A percentile compares a stretch with the other conserved stretches of the same genome.
Conservation (phyloP, 2,329 filamentous ascomycete genomes). For the Colletotrichum plurivorum region DNA sequence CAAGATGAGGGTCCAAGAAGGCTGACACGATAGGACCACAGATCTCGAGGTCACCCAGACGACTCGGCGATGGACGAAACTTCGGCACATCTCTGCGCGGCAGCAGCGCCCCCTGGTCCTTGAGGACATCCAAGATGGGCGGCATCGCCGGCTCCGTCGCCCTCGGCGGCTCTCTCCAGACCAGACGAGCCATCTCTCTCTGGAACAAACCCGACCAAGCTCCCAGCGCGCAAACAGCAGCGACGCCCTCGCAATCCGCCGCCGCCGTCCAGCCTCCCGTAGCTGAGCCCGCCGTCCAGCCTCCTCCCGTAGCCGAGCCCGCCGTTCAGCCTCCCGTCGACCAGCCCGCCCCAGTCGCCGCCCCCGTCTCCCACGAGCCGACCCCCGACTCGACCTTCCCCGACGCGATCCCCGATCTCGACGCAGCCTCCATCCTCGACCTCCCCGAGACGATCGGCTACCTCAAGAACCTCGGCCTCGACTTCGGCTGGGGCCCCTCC, state of each 20-base stretch:
- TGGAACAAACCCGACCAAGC: slow-evolving; percentile 40
- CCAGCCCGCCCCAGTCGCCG: slow-evolving; percentile 36
- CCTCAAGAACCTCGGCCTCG: slow-evolving; percentile 84
- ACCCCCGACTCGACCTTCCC: slow-evolving; percentile 13
- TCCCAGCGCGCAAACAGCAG: slow-evolving; percentile 9
- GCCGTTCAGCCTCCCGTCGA: slow-evolving; percentile 2
- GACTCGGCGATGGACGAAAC: slow-evolving; percentile 51
- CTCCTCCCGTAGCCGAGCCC: neutral
- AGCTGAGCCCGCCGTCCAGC: neutral
- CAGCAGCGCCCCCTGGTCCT: slow-evolving; percentile 21
- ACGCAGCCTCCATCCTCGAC: slow-evolving; percentile 63
- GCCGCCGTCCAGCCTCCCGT: slow-evolving; percentile 12
- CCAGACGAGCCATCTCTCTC: slow-evolving; percentile 37
- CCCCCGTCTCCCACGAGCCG: slow-evolving; percentile 51
- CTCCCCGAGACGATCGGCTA: slow-evolving; percentile 86
- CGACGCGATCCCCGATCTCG: slow-evolving; percentile 49
- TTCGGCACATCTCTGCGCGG: slow-evolving; percentile 49
- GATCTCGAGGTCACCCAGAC: slow-evolving; percentile 45
- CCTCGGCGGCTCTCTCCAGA: slow-evolving; percentile 46
- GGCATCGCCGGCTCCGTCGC: slow-evolving; percentile 45
- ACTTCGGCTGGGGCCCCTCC: slow-evolving; percentile 89
- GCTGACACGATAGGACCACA: slow-evolving; percentile 6
- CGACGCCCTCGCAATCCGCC: slow-evolving; percentile 10
- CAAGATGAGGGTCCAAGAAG: too few relatives aligned
- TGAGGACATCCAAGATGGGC: slow-evolving; percentile 28